These are phyloP conservation scores for Saccharomyces cerevisiae DNA, from an alignment of 805 yeast genomes.

Conservation along the genomic window DNA sequence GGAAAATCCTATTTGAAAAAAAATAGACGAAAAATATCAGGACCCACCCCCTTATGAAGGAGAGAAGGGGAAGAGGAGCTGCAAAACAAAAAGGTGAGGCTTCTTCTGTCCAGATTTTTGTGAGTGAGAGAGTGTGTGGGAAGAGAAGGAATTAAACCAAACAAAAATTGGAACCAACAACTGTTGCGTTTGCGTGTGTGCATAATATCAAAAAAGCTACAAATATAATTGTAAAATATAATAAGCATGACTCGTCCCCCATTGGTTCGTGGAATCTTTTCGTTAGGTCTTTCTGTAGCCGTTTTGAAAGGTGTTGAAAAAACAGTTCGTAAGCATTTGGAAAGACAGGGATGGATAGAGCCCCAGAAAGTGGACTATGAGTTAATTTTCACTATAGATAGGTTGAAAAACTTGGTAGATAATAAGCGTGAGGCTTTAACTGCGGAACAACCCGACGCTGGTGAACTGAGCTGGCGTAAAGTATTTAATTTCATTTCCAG, in stretches of 20 bases:
- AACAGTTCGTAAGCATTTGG: slow-evolving; percentile 4
- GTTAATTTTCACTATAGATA: background rate
- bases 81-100: background rate
- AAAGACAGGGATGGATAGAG: background rate
- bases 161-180: no score
- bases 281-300: slow-evolving; percentile 13
- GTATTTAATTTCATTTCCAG: slow-evolving; percentile 6
- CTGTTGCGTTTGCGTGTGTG: background rate
- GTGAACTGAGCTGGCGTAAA: slow-evolving; percentile 4
- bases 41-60: background rate
- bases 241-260: slow-evolving; percentile 14
- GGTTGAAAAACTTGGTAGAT: background rate
- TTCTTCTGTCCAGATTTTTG: background rate
- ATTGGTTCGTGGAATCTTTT: slow-evolving; percentile 10
- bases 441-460: background rate
- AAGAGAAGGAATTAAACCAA: background rate
- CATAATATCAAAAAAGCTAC: background rate
- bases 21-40: background rate
- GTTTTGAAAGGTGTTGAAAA: slow-evolving; percentile 10
- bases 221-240: background rate
- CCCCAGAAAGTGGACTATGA: background rate
- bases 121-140: background rate
- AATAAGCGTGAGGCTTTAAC: background rate
- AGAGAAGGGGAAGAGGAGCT: background rate
- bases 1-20: background rate